These are phyloP conservation scores for Andrographis paniculata DNA, from an alignment of 305 asterid genomes.

Conservation along the genomic window DNA sequence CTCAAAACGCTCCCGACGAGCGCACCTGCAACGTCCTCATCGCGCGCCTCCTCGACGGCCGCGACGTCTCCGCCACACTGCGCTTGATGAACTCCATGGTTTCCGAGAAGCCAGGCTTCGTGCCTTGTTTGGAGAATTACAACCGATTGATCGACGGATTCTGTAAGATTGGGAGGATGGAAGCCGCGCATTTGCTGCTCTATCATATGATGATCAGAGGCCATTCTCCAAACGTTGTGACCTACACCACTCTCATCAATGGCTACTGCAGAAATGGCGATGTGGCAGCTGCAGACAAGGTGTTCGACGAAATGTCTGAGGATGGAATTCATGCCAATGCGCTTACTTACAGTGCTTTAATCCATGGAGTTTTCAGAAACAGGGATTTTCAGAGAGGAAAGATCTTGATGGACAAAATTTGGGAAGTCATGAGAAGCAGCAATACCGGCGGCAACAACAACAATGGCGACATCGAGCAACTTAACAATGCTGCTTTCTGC, in stretches of 20 bases:
- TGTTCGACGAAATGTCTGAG: slow-evolving; percentile 74
- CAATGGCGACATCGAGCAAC: slow-evolving; percentile 29
- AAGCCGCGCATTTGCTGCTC: slow-evolving; percentile 51
- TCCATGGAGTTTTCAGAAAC: slow-evolving; percentile 42
- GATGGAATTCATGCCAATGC: slow-evolving; percentile 45
- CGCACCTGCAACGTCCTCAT: slow-evolving; percentile 72
- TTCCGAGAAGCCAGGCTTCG: slow-evolving; percentile 51
- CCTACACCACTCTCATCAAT: slow-evolving; percentile 57
- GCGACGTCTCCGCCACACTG: slow-evolving; percentile 34
- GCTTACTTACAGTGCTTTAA: slow-evolving; percentile 44
- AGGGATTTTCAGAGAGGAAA: slow-evolving; percentile 41
- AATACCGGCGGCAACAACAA: too few relatives aligned
- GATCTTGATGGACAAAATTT: slow-evolving; percentile 29
- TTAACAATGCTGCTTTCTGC: slow-evolving; percentile 51
- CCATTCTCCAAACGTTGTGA: slow-evolving; percentile 53
- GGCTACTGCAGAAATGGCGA: slow-evolving; percentile 55
- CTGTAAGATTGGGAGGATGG: slow-evolving; percentile 33
- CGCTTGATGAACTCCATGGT: slow-evolving; percentile 37
- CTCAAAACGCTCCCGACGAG: slow-evolving; percentile 46
- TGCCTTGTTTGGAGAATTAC: slow-evolving; percentile 67
- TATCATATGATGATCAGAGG: slow-evolving; percentile 51
- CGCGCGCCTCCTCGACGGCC: slow-evolving; percentile 51
- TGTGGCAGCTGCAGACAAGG: slow-evolving; percentile 36
- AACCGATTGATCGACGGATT: slow-evolving; percentile 61
- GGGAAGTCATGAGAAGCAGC: slow-evolving; percentile 51